Base-by-base conservation (phyloP, 768 basidiomycete genomes). In the Pleurotus platypus region DNA sequence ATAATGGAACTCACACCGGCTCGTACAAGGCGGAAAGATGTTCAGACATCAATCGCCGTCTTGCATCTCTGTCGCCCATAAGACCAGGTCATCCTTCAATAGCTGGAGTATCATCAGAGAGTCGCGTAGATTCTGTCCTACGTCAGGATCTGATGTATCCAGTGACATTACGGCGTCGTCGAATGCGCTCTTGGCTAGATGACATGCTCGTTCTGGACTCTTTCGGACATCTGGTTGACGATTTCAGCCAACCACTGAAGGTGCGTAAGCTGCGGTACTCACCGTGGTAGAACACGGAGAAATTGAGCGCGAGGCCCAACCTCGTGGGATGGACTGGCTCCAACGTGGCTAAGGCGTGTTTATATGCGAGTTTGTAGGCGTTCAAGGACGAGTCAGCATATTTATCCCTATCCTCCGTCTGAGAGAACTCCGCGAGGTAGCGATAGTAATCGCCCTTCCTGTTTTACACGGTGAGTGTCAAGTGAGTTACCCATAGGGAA, bases 251-350 rank as follows among this genome's bases (percentile, higher is more conserved):
- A 46, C 5, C 8, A 15, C 24, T 12, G 42, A 27, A 26, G 46
- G 4, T 24, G 15, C 51, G 26, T 8, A 43, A 56, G 45, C 24
- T 46, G 30, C 20, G 56, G 38, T n/a, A 62, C 69, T 60, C 35
- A 72, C 74, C 81, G 69, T 92, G 92, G 70, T 90, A 94, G 77
- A 90, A 95, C 50, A 95, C 93, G n/a, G 91, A 87, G 74, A 95
- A 94, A 75, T 94, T 95, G 65, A 95, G 79, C 35, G 92, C 92
- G 50, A 95, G 76, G 37, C 92, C 93, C 57, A 95, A 76, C 64
- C 92, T 83, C 60, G 93, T 94, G 56, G 93, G 92, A 73, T 94
- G 90, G 48, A 88, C 84, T 5, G 87, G 78, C 22, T 84, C 85
- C 53, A 95, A 82, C 64, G 88, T 86, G 57, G 80, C 78, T 55